These are phyloP conservation scores for Fusarium chuoi DNA, from an alignment of 2,329 filamentous ascomycete genomes.

Conservation along the genomic window DNA sequence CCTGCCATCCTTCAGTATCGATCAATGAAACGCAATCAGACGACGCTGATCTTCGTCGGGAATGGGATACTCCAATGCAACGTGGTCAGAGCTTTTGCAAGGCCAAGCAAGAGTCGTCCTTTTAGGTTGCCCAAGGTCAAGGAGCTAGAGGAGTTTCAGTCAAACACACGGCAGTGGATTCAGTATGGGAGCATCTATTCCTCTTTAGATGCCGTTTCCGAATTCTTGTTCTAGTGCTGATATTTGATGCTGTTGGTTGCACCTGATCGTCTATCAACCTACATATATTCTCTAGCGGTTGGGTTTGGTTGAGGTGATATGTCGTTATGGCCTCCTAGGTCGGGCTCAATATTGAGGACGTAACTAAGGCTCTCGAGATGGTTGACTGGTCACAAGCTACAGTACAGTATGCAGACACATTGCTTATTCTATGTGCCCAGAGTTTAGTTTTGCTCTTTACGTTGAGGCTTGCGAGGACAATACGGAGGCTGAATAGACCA, in stretches of 20 bases:
- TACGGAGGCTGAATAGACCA: not conserved
- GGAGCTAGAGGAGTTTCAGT: constrained; percentile 16
- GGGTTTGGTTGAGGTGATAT: constrained; percentile 2
- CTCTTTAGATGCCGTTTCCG: constrained; percentile 30
- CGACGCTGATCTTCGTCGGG: constrained; percentile 15
- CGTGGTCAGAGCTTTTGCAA: constrained; percentile 18
- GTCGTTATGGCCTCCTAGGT: not conserved
- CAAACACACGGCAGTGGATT: constrained; percentile 13
- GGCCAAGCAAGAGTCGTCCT: not conserved
- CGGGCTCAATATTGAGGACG: constrained; percentile 15
- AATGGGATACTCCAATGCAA: not conserved
- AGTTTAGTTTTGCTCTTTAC: not conserved
- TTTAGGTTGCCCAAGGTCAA: not conserved
- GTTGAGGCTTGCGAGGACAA: constrained; percentile 2
- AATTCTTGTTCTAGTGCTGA: constrained; percentile 38
- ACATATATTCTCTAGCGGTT: not conserved
- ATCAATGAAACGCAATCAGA: constrained; percentile 18
- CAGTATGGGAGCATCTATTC: constrained; percentile 3
- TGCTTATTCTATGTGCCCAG: constrained; percentile 7
- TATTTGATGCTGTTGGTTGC: not conserved
- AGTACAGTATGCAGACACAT: not conserved
- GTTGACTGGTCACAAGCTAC: constrained; percentile 9
- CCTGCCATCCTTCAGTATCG: constrained; percentile 7
- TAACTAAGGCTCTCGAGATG: not conserved
- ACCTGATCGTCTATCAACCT: not conserved